Conservation (phyloP, 768 basidiomycete genomes). For the Leccinum aurantiacum region DNA sequence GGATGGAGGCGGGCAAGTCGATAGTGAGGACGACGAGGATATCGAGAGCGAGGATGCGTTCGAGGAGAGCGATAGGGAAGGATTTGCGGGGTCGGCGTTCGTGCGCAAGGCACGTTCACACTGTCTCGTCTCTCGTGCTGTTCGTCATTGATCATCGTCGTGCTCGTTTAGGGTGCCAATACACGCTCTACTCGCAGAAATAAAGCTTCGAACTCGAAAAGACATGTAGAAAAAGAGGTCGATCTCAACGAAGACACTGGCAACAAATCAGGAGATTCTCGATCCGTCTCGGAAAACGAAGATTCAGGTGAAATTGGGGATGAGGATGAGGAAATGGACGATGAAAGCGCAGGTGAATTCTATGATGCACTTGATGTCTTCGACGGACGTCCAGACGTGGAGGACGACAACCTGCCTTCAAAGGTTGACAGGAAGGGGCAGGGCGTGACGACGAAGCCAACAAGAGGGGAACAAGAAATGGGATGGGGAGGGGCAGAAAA, state of each 20-base stretch:
- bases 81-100: constrained; percentile 62
- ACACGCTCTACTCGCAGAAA: constrained; percentile 12
- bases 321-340: constrained; percentile 48
- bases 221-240: constrained; percentile 47
- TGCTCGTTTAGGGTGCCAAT: constrained; percentile 21
- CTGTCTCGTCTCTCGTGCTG: not conserved
- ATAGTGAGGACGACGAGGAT: constrained; percentile 78
- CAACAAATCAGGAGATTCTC: constrained; percentile 26
- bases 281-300: constrained; percentile 23
- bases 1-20: constrained; percentile 42
- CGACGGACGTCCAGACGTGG: constrained; percentile 55
- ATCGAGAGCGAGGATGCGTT: constrained; percentile 84
- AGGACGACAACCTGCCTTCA: constrained; percentile 12
- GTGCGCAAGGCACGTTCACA: constrained; percentile 17
- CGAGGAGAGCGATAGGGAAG: constrained; percentile 79
- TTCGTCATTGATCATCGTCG: not conserved
- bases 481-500: constrained; percentile 25
- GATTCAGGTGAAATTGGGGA: constrained; percentile 23
- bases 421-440: constrained; percentile 11
- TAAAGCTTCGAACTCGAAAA: constrained; percentile 28
- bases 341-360: constrained; percentile 52
- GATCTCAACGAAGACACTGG: constrained; percentile 63
- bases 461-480: constrained; percentile 43
- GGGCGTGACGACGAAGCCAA: constrained; percentile 47
- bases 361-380: constrained; percentile 66